Conservation (phyloP, 768 basidiomycete species). For the Astraeus odoratus region DNA sequence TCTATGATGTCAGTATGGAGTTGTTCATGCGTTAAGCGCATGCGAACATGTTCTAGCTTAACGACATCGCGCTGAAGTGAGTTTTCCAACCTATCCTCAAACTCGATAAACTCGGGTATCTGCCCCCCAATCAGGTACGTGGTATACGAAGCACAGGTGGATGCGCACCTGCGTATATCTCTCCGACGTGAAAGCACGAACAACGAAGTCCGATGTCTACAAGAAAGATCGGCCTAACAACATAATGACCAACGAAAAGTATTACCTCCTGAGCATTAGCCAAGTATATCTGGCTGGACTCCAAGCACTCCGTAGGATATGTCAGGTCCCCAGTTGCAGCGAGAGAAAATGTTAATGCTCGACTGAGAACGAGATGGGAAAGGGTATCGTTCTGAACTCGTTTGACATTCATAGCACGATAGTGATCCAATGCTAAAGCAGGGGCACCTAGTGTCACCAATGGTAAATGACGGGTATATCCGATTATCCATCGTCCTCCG, state of each 20-base stretch:
- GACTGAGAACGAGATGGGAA: conserved; percentile 73
- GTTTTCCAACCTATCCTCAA: conserved; percentile 75
- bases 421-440: conserved; percentile 69
- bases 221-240: conserved; percentile 4
- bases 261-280: conserved; percentile 73
- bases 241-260: not conserved
- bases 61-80: conserved; percentile 80
- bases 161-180: conserved; percentile 70
- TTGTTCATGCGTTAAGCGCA: conserved; percentile 71
- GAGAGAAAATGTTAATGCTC: conserved; percentile 73
- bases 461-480: not conserved
- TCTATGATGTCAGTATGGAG: conserved; percentile 67
- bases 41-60: conserved; percentile 79
- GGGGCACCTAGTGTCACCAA: conserved; percentile 52
- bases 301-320: conserved; percentile 66
- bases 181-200: conserved; percentile 70
- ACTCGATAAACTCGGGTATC: conserved; percentile 80
- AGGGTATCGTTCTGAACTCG: conserved; percentile 87
- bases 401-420: conserved; percentile 69
- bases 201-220: conserved; percentile 74
- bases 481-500: conserved; percentile 8
- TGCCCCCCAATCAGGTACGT: conserved; percentile 20
- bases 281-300: conserved; percentile 75
- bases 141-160: not conserved
- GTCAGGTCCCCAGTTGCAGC: conserved; percentile 73